These are phyloP conservation scores for Syzygium syzygioides DNA, from an alignment of 441 rosid species.

Conservation along the genomic window DNA sequence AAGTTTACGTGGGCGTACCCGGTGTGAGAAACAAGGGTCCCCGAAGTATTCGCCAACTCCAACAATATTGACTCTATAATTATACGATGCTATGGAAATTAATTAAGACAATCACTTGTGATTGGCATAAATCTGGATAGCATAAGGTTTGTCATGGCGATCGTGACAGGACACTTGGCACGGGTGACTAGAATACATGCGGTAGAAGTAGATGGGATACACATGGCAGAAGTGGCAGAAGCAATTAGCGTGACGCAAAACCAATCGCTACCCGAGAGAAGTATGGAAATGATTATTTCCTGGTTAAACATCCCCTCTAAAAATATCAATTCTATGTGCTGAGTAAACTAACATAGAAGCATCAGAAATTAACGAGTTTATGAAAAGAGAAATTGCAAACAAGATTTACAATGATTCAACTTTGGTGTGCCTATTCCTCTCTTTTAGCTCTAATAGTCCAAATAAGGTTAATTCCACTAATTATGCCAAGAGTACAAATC, in stretches of 20 bases:
- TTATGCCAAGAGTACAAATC: neutral
- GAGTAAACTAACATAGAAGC: no score
- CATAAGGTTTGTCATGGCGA: neutral
- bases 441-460: neutral
- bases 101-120: neutral
- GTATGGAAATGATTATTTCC: neutral
- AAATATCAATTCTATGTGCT: neutral
- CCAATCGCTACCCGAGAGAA: neutral
- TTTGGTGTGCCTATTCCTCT: neutral
- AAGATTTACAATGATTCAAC: neutral
- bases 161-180: neutral
- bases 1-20: no score
- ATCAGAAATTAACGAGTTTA: neutral
- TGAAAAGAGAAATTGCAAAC: neutral
- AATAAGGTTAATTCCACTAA: neutral
- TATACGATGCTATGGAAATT: neutral
- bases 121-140: neutral
- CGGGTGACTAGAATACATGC: neutral
- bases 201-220: neutral
- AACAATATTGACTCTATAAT: neutral
- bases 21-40: no score
- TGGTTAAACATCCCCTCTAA: neutral
- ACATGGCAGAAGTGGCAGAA: neutral
- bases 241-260: neutral
- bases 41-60: no score